phyloP scores from a whole-genome alignment of 139 green algal species.

The Chlorella sp. region DNA sequence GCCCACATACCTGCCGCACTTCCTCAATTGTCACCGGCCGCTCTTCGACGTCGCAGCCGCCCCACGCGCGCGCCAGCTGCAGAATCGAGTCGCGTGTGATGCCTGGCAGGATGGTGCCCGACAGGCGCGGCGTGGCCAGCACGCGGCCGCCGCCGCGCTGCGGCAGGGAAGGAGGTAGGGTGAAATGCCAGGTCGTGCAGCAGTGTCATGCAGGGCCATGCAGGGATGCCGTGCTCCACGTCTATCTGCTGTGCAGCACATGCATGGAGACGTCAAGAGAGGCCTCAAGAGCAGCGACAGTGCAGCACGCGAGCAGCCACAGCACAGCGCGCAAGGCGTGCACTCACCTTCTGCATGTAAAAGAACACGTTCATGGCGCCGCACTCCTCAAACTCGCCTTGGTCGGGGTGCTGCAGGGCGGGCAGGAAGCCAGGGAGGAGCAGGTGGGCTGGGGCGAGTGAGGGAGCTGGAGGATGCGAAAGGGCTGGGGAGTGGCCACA shows the following conservation, averaged over 20 bases:
- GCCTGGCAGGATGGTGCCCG: constrained; percentile 87
- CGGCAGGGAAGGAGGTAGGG: neutral
- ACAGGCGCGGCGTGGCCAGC: constrained; percentile 81
- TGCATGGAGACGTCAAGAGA: too few relatives aligned
- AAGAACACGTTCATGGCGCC: constrained; percentile 94
- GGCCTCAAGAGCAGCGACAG: too few relatives aligned
- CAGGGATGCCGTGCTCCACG: too few relatives aligned
- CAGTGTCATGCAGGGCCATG: too few relatives aligned
- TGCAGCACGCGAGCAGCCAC: too few relatives aligned
- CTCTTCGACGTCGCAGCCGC: constrained; percentile 70
- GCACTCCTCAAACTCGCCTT: constrained; percentile 66
- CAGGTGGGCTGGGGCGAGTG: neutral
- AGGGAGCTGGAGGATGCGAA: too few relatives aligned
- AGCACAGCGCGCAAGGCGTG: neutral
- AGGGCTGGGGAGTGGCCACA: too few relatives aligned
- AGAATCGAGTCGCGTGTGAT: constrained; percentile 83
- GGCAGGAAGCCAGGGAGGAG: too few relatives aligned
- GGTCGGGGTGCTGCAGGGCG: constrained; percentile 18
- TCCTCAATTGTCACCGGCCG: constrained; percentile 48
- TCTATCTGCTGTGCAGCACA: too few relatives aligned
- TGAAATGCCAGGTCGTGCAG: neutral
- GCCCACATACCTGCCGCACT: constrained; percentile 33
- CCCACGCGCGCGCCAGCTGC: constrained; percentile 62
- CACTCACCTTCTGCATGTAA: constrained; percentile 59
- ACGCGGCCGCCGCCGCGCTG: constrained; percentile 50